Evolutionary conservation across 176 grass and related monocot species (phyloP).

Genomic region (Cocos nucifera): DNA sequence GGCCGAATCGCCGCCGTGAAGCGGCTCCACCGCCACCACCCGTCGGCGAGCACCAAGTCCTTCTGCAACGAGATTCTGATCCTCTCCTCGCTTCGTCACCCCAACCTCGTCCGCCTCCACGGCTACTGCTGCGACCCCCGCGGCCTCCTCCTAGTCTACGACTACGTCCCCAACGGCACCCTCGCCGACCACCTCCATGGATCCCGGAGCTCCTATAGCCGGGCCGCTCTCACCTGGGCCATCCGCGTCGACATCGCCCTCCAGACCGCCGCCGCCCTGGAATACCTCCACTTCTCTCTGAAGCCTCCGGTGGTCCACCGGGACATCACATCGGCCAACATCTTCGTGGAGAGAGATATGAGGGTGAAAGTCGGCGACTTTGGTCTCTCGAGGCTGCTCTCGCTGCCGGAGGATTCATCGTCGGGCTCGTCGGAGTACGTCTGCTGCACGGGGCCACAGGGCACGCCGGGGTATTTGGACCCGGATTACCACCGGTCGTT

Average conservation of each 20-base stretch:
- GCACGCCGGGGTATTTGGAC: slow-evolving; percentile 86
- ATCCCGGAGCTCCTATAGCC: not conserved
- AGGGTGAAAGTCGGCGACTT: slow-evolving; percentile 89
- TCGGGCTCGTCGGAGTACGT: slow-evolving; percentile 52
- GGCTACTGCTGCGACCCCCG: slow-evolving; percentile 88
- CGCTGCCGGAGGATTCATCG: slow-evolving; percentile 44
- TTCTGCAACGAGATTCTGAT: slow-evolving; percentile 96
- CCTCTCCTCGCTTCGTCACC: slow-evolving; percentile 83
- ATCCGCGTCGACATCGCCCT: slow-evolving; percentile 66
- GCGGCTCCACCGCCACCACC: slow-evolving; percentile 59
- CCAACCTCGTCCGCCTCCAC: slow-evolving; percentile 82
- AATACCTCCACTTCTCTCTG: slow-evolving; percentile 82
- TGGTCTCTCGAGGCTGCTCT: slow-evolving; percentile 75
- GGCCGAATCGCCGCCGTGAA: slow-evolving; percentile 69
- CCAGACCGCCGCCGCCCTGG: slow-evolving; percentile 81
- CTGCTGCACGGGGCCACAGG: slow-evolving; percentile 90
- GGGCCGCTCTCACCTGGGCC: slow-evolving; percentile 40
- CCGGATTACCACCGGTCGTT: slow-evolving; percentile 90
- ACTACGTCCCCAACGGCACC: slow-evolving; percentile 93
- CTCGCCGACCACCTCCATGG: slow-evolving; percentile 87
- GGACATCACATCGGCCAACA: slow-evolving; percentile 92
- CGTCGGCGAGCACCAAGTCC: slow-evolving; percentile 54
- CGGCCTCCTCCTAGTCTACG: slow-evolving; percentile 83
- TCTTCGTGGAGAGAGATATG: slow-evolving; percentile 90
- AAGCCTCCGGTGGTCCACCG: slow-evolving; percentile 94